Evolutionary conservation across 768 basidiomycete species (phyloP), one percentile per base, ranked within the genome.

Genomic region (Leucocoprinus birnbaumii): DNA sequence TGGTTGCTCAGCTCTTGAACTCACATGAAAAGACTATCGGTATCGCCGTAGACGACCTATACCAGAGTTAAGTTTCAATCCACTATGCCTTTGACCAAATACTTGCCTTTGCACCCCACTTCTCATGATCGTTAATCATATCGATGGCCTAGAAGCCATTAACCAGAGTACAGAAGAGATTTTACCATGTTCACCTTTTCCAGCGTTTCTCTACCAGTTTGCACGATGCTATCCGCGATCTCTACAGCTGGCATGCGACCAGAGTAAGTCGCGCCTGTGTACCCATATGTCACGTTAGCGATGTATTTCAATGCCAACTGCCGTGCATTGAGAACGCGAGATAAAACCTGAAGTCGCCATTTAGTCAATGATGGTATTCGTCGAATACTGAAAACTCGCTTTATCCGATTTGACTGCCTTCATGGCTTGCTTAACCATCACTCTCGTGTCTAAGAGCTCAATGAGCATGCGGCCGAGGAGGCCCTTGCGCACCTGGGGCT

Each of bases 351-450:
- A 5, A 11, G 61, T 3, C 41, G 31, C 35, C 50, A 44, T 11
- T 44, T 2, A 18, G 11, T 18, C n/a, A 19, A 35, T 14, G 25
- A 3, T 6, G 16, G 37, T 54, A n/a, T 42, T 45, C 21, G 52
- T 51, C 35, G 47, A 27, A 9, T 44, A 38, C 4, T 38, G n/a
- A n/a, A 52, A n/a, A 48, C 63, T 51, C 48, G 89, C 94, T 73
- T 91, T 93, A 66, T 97, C 87, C 40, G 75, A 71, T 47, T 82
- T 83, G 7, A 80, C 80, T 21, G 78, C 73, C 67, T 98, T 98
- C 94, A 97, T 94, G 2, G 91, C 93, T 59, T 93, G 88, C 66
- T 98, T 99, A 22, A 99, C 89, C 97, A 99, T 98, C 3, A 98
- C 91, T 51, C 97, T 80, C 16, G 96, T 98, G 50, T 98, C 92